phyloP scores from a whole-genome alignment of 352 stramenopile species.

The Phytophthora fragariae region DNA sequence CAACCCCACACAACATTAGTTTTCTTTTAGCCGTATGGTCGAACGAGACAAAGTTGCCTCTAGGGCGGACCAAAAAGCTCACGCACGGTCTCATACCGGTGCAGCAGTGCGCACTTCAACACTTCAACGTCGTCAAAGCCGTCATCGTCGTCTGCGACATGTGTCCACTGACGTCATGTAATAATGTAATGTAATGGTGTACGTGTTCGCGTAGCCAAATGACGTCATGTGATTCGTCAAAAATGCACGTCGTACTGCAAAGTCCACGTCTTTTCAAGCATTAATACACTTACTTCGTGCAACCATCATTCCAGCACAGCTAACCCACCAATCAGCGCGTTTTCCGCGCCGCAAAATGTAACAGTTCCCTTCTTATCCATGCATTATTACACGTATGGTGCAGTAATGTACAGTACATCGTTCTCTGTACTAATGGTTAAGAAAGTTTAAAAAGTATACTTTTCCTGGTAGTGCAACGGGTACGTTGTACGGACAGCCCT shows the following conservation, averaged over 20 bases:
- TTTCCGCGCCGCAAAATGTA: slow-evolving; percentile 12
- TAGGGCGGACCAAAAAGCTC: not conserved
- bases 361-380: slow-evolving; percentile 21
- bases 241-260: not conserved
- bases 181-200: no score
- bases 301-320: slow-evolving; percentile 4
- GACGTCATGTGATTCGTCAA: slow-evolving; percentile 17
- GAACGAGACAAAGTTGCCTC: not conserved
- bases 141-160: slow-evolving; percentile 20
- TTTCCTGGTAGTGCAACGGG: no score
- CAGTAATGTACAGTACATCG: no score
- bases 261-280: not conserved
- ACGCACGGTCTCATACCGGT: slow-evolving; percentile 1
- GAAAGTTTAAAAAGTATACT: no score
- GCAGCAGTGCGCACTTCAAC: slow-evolving; percentile 21
- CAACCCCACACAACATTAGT: no score
- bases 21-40: no score
- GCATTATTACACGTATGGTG: no score
- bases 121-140: slow-evolving; percentile 25
- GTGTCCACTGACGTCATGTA: not conserved
- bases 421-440: no score
- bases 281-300: not conserved
- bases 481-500: no score
- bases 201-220: no score
- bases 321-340: slow-evolving; percentile 21